Evolutionary conservation across 768 basidiomycete genomes (phyloP).

Genomic region (Tulasnella sp.): DNA sequence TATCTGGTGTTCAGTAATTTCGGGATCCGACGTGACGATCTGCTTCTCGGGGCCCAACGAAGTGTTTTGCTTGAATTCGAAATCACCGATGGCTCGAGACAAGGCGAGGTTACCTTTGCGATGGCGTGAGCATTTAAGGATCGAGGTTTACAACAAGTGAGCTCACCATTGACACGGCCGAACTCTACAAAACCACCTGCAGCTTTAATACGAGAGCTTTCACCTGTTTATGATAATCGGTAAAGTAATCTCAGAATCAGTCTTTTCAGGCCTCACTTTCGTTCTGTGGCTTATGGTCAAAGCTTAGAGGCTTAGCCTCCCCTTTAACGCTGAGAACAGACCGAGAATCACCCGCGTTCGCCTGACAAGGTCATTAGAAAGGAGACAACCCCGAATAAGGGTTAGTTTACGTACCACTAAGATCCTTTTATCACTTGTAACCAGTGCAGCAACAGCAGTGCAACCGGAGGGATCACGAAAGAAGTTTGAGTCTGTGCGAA

Average conservation of each 20-base stretch:
- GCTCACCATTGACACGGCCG: conserved; percentile 85
- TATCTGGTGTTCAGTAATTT: conserved; percentile 68
- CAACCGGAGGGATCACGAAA: conserved; percentile 89
- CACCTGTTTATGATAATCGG: conserved; percentile 36
- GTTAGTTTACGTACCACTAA: conserved; percentile 47
- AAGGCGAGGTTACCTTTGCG: conserved; percentile 80
- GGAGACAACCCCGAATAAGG: neutral
- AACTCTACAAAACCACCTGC: conserved; percentile 96
- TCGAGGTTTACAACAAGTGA: neutral
- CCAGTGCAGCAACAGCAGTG: conserved; percentile 79
- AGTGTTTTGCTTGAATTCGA: conserved; percentile 95
- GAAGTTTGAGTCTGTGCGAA: conserved; percentile 60
- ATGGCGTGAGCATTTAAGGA: neutral
- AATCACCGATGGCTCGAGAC: conserved; percentile 91
- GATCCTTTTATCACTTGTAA: conserved; percentile 66
- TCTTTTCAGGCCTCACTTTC: conserved; percentile 39
- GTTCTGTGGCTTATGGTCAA: conserved; percentile 91
- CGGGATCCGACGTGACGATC: conserved; percentile 90
- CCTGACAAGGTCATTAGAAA: conserved; percentile 36
- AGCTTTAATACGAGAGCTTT: conserved; percentile 70
- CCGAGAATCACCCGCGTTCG: conserved; percentile 95
- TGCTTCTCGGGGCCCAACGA: conserved; percentile 72
- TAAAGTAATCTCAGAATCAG: conserved; percentile 5
- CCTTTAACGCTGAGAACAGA: conserved; percentile 78
- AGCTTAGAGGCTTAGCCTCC: conserved; percentile 74